Base-by-base conservation (phyloP, 331 rosid species). In the Erythrophleum ivorense region DNA sequence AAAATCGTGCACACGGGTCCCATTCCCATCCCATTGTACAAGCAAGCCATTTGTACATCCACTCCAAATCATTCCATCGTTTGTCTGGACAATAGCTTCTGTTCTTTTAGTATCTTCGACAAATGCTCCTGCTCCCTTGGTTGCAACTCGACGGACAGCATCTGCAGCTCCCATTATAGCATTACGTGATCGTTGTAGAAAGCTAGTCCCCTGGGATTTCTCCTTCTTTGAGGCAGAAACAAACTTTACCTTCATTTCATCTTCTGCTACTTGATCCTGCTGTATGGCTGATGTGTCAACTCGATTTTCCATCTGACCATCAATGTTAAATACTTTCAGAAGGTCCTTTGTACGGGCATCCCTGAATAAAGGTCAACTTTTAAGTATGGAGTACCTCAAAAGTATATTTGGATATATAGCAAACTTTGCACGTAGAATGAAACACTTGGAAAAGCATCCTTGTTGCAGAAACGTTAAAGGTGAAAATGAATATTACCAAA, bases 141-240 rank as follows among this genome's bases (percentile, higher is more conserved):
- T 88, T 79, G 98, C 99, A 79, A 96, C 98, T 45, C 98, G 88
- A 62, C 99, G 97, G 66, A 96, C 99, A 4, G 92, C 99, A 84
- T 96, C 98, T 74, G 98, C 99, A 79, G 98, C 98, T 81, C 99
- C 99, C 93, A 94, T 86, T 68, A 96, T 88, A 41, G 97, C 97
- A 81, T 96, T 94, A 36, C 97, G 92, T 11, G 99, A 96, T 58
- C 98, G 87, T 73, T 96, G 99, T 49, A 96, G 79, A 84, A 96
- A 96, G 55, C 89, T 87, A 67, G 78, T 74, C 66, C 98, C 90
- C 65, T 90, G 93, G 9, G 98, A 86, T 89, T 96, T 96, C 63
- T 96, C 99, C 86, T 94, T 96, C 84, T 96, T 96, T 0, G 98
- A 75, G 40, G 88, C 12, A 18, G 98, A 89, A 71, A 88, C 94